These are phyloP conservation scores for Cadophora gregata DNA, from an alignment of 2,329 filamentous ascomycete species.

Conservation along the genomic window DNA sequence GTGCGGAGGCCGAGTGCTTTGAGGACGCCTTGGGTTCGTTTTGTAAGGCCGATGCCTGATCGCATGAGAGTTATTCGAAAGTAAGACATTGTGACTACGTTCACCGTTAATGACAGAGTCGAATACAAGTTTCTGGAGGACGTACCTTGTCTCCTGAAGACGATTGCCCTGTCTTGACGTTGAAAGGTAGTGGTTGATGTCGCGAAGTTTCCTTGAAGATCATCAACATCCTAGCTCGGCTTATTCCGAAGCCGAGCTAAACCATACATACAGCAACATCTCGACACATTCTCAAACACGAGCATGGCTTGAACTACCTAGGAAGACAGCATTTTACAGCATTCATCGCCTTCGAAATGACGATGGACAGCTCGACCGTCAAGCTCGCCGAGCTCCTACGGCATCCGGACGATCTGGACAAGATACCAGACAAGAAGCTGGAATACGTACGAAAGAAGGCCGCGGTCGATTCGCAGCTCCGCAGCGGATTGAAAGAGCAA, in stretches of 20 bases:
- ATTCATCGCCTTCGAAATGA: conserved; percentile 32
- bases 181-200: neutral
- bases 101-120: neutral
- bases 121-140: neutral
- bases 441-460: conserved; percentile 96
- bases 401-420: conserved; percentile 96
- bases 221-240: conserved; percentile 13
- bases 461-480: conserved; percentile 88
- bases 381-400: conserved; percentile 93
- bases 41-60: conserved; percentile 73
- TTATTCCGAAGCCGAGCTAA: conserved; percentile 28
- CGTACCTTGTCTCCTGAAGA: neutral
- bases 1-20: conserved; percentile 73
- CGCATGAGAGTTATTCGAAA: conserved; percentile 77
- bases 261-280: conserved; percentile 23
- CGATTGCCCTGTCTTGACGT: neutral
- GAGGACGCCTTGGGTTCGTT: conserved; percentile 68
- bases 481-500: conserved; percentile 87
- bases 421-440: conserved; percentile 85
- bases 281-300: conserved; percentile 16
- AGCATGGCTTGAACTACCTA: conserved; percentile 34
- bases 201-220: conserved; percentile 15
- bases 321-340: conserved; percentile 21
- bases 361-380: conserved; percentile 45
- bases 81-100: conserved; percentile 57